Evolutionary conservation across 257 asterid genomes (phyloP).

Genomic region (Solanum bukasovii): DNA sequence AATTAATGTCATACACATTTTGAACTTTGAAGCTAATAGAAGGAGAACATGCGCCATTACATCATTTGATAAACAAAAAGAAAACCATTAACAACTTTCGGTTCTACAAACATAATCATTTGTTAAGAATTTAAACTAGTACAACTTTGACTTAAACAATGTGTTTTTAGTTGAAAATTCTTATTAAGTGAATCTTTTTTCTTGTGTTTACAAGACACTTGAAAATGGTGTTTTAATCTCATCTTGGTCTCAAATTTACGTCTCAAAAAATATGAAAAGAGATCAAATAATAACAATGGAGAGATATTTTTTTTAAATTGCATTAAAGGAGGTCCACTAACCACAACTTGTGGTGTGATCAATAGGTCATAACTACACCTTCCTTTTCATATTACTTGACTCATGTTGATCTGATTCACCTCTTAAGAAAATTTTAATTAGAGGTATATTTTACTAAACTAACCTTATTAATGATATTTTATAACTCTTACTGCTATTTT

Average conservation of each 20-base stretch:
- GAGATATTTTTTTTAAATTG: too few relatives aligned
- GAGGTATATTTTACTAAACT: neutral
- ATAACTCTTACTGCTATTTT: neutral
- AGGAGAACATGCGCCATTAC: neutral
- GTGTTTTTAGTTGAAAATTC: neutral
- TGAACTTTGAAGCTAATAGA: neutral
- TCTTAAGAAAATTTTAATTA: neutral
- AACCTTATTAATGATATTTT: neutral
- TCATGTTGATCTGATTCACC: neutral
- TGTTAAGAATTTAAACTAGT: neutral
- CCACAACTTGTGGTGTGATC: neutral
- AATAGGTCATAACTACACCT: neutral
- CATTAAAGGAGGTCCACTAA: neutral
- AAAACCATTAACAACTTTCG: neutral
- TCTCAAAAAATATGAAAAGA: neutral
- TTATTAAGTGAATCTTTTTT: neutral
- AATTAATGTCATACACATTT: neutral
- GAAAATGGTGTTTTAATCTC: neutral
- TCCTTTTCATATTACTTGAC: neutral
- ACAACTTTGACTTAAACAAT: neutral
- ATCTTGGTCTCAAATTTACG: neutral
- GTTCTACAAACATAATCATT: neutral
- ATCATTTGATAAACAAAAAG: neutral
- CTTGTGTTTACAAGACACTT: neutral
- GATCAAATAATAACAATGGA: neutral